A percentile compares a stretch with the other conserved stretches of the same genome.
These are phyloP conservation scores for Citrullus mucosospermus DNA, from an alignment of 306 rosid species.

Conservation along the genomic window DNA sequence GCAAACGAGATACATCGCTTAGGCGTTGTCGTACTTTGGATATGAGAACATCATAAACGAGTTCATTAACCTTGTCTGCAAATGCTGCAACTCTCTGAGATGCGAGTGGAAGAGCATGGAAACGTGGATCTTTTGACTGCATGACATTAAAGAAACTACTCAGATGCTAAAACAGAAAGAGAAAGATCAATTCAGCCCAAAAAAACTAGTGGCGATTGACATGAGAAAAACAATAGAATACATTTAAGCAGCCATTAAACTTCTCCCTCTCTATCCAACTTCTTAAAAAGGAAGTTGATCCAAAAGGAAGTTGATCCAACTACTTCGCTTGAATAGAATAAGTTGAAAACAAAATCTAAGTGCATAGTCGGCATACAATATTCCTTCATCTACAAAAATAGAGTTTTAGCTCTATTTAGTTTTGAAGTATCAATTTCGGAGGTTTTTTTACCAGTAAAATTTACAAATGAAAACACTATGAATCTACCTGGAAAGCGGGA, in stretches of 20 bases:
- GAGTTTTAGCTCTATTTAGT: not conserved
- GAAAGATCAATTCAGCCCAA: slow-evolving; percentile 2
- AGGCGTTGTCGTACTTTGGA: slow-evolving; percentile 95
- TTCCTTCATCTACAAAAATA: not conserved
- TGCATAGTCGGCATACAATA: not conserved
- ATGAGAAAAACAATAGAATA: not conserved
- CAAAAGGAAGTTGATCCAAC: not conserved
- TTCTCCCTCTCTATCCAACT: not conserved
- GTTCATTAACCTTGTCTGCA: slow-evolving; percentile 84
- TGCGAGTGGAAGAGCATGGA: slow-evolving; percentile 88
- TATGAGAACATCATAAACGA: slow-evolving; percentile 93
- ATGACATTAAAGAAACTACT: slow-evolving; percentile 13
- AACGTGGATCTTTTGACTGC: slow-evolving; percentile 98
- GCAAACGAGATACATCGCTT: slow-evolving; percentile 70
- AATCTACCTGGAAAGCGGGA: not conserved
- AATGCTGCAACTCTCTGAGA: slow-evolving; percentile 96
- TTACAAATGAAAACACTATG: not conserved
- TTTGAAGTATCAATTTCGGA: not conserved
- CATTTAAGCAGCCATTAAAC: not conserved
- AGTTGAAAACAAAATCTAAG: not conserved
- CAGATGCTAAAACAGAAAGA: slow-evolving; percentile 7
- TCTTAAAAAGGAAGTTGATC: not conserved
- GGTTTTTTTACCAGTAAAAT: not conserved
- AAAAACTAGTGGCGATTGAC: not conserved
- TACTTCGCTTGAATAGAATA: not conserved